phyloP scores from a whole-genome alignment of 306 rosid species.

The Fragaria nilgerrensis region DNA sequence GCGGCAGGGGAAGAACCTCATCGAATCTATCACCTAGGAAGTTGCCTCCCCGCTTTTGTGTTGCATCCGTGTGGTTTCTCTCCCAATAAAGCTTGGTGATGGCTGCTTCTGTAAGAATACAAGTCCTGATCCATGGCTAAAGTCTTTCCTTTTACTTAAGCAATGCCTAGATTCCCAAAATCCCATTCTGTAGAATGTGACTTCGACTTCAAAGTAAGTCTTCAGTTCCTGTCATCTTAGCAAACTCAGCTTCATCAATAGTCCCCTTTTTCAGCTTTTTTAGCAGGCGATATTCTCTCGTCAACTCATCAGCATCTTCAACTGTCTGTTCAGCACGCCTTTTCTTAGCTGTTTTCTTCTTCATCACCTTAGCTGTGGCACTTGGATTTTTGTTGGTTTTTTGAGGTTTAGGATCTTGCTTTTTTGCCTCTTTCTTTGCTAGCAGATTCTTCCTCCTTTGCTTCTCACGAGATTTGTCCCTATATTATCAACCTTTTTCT shows the following conservation, averaged over 20 bases:
- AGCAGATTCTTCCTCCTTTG: conserved; percentile 79
- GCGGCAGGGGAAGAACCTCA: background rate
- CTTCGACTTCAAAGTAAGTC: conserved; percentile 45
- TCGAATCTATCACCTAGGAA: background rate
- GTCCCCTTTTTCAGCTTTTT: conserved; percentile 86
- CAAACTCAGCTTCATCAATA: conserved; percentile 70
- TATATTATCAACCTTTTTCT: conserved; percentile 19
- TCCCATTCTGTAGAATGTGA: conserved; percentile 7
- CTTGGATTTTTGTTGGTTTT: conserved; percentile 43
- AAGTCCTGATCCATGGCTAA: conserved; percentile 1
- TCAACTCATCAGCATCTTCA: conserved; percentile 84
- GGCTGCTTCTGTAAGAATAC: conserved; percentile 18
- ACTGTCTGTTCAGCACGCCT: conserved; percentile 78
- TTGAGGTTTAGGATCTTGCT: conserved; percentile 52
- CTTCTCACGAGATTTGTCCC: conserved; percentile 89
- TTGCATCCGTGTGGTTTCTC: conserved; percentile 6
- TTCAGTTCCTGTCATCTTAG: conserved; percentile 74
- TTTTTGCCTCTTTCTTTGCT: conserved; percentile 68
- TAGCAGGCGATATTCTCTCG: conserved; percentile 69
- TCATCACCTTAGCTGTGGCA: conserved; percentile 30
- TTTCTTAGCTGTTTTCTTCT: conserved; percentile 85
- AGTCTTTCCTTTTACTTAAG: background rate
- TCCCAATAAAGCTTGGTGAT: background rate
- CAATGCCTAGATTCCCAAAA: conserved; percentile 13
- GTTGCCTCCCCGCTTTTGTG: conserved; percentile 10